Evolutionary conservation across 2,329 filamentous ascomycete genomes (phyloP), one percentile per base, ranked within the genome.

Genomic region (Gaeumannomyces tritici): DNA sequence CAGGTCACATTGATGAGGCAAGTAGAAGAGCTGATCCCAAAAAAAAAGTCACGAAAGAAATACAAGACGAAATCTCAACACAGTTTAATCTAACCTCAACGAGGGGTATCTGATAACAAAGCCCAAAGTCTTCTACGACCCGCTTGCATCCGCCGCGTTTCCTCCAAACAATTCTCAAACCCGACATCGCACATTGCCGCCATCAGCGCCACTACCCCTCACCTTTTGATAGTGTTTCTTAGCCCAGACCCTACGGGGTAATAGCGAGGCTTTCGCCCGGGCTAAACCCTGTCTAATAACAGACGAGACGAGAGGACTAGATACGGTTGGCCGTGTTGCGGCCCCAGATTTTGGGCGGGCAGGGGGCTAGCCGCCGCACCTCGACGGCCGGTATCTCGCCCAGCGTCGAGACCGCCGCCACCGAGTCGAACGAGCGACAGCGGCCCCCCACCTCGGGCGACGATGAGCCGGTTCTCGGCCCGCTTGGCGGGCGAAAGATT

Each of bases 401-500:
- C 26, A 61, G 47, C n/a, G 59, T 61, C 29, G 59, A 61, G 11
- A 51, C 26, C 29, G 47, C 33, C 7, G 59, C 59, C n/a, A 51
- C 42, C 27, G 59, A 55, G 59, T 56, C 59, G 26, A 61, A 24
- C 13, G 51, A 61, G 27, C 59, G n/a, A 26, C 59, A n/a, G 59
- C 47, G 24, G 18, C 33, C 51, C 15, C 7, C 33, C 8, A 11
- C 51, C 13, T 4, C 59, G 51, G 47, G 28, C 33, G n/a, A 9
- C n/a, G 28, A 61, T n/a, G 47, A 55, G 51, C 9, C 51, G 59
- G 21, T 55, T n/a, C 59, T 56, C 51, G 7, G 59, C 59, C 51
- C 33, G 31, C 51, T 61, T 61, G 51, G 59, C 59, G 28, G 59
- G 59, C 21, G 59, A 61, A 21, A 61, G 51, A 47, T 24, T 61